Percentiles rank a stretch among this genome's conserved stretches.
Evolutionary conservation across 495 filamentous ascomycete species (phyloP).

Genomic region (Talaromyces thailandensis): DNA sequence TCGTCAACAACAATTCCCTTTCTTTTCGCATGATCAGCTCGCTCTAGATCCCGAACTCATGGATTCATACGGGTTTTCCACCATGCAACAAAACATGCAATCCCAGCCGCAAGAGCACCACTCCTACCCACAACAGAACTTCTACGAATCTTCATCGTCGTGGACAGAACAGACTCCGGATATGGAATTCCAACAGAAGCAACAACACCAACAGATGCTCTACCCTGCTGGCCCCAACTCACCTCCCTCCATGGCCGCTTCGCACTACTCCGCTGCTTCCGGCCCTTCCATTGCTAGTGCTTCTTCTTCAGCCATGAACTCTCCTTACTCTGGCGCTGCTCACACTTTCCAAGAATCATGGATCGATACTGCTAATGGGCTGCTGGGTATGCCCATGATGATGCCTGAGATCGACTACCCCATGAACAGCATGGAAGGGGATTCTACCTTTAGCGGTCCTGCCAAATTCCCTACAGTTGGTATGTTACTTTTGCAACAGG

Average conservation of each 20-base stretch:
- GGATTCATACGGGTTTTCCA: slow-evolving; percentile 24
- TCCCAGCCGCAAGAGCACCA: slow-evolving; percentile 16
- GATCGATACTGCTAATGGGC: slow-evolving; percentile 48
- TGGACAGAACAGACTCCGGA: slow-evolving; percentile 18
- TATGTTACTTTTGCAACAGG: slow-evolving; percentile 30
- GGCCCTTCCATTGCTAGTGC: slow-evolving; percentile 60
- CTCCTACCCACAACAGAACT: slow-evolving; percentile 17
- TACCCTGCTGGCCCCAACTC: slow-evolving; percentile 30
- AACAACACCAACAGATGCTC: slow-evolving; percentile 16
- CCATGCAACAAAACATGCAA: slow-evolving; percentile 17
- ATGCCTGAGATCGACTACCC: slow-evolving; percentile 48
- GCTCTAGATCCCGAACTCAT: slow-evolving; percentile 26
- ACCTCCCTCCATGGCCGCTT: slow-evolving; percentile 22
- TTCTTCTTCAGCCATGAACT: slow-evolving; percentile 73
- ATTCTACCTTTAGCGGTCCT: slow-evolving; percentile 15
- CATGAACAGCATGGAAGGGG: slow-evolving; percentile 25
- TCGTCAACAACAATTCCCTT: slow-evolving; percentile 20
- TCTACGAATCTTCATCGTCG: slow-evolving; percentile 18
- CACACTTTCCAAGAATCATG: slow-evolving; percentile 53
- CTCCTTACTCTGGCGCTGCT: slow-evolving; percentile 60
- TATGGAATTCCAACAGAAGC: slow-evolving; percentile 9
- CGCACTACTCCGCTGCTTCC: slow-evolving; percentile 49
- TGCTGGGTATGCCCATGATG: slow-evolving; percentile 57
- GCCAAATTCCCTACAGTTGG: slow-evolving; percentile 62
- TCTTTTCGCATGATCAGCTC: slow-evolving; percentile 22